phyloP scores from a whole-genome alignment of 768 basidiomycete genomes.

The Kwoniella heveanensis region DNA sequence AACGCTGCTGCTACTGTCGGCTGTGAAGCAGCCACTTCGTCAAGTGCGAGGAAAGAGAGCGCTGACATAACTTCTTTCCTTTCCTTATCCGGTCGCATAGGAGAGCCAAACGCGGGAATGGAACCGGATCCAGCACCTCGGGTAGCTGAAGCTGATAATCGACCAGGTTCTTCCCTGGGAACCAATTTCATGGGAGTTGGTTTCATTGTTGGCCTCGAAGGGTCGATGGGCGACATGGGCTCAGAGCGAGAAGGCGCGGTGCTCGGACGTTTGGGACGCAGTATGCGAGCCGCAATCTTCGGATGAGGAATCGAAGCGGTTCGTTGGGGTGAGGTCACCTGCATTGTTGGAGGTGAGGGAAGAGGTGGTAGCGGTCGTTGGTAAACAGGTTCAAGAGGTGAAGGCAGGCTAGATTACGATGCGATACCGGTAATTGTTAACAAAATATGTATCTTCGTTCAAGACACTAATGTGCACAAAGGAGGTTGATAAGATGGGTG shows the following conservation, averaged over 20 bases:
- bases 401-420: slow-evolving; percentile 16
- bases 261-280: slow-evolving; percentile 9
- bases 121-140: background rate
- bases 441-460: no score
- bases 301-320: slow-evolving; percentile 1
- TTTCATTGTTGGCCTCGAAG: background rate
- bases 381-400: slow-evolving; percentile 12
- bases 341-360: background rate
- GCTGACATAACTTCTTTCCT: slow-evolving; percentile 9
- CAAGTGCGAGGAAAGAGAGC: slow-evolving; percentile 16
- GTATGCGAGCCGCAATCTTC: slow-evolving; percentile 3
- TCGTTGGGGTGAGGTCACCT: background rate
- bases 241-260: background rate
- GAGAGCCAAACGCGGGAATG: background rate
- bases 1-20: background rate
- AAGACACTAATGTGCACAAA: background rate
- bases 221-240: background rate
- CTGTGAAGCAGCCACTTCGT: slow-evolving; percentile 5
- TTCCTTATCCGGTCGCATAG: slow-evolving; percentile 1
- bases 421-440: no score
- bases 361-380: slow-evolving; percentile 16
- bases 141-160: slow-evolving; percentile 1
- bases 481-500: background rate
- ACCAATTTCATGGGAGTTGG: background rate
- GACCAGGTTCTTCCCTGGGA: slow-evolving; percentile 9